A percentile compares a stretch with the other conserved stretches of the same genome.
Evolutionary conservation across 1,139 yeast species (phyloP).

Genomic region (Protomyces lactucae-debilis): DNA sequence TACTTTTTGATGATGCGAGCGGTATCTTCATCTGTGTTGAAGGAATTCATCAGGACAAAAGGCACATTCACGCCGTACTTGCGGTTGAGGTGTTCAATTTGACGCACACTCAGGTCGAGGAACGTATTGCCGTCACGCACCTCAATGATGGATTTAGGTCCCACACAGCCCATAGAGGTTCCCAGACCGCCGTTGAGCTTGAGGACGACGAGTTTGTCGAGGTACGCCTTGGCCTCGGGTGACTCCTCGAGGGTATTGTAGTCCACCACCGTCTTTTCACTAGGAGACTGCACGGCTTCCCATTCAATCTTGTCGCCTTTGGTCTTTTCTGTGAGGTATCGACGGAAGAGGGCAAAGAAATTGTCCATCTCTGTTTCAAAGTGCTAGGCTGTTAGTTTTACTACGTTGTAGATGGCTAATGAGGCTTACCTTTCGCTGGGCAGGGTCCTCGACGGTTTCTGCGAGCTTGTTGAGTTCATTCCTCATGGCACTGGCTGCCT

Average conservation of each 20-base stretch:
- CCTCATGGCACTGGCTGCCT: conserved; percentile 97
- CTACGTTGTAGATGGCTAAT: background rate
- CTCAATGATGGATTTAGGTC: conserved; percentile 96
- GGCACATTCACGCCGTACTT: conserved; percentile 91
- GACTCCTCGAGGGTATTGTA: conserved; percentile 49
- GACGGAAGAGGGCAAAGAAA: conserved; percentile 86
- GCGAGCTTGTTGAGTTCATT: conserved; percentile 86
- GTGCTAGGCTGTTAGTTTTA: conserved; percentile 37
- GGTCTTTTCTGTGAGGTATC: conserved; percentile 86
- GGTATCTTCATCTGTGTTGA: conserved; percentile 95
- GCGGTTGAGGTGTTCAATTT: conserved; percentile 91
- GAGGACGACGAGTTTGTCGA: conserved; percentile 84
- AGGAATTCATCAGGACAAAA: conserved; percentile 92
- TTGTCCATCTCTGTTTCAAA: conserved; percentile 94
- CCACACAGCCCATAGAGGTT: conserved; percentile 99
- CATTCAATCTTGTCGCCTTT: conserved; percentile 62
- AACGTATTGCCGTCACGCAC: conserved; percentile 98
- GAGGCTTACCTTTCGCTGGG: conserved; percentile 43
- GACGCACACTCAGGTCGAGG: conserved; percentile 90
- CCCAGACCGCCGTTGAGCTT: conserved; percentile 98
- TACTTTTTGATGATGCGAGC: conserved; percentile 93
- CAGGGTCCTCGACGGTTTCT: conserved; percentile 63
- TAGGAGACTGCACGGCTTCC: conserved; percentile 93
- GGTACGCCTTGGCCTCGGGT: conserved; percentile 44
- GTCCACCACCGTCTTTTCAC: conserved; percentile 78